These are phyloP conservation scores for Jatropha podagrica DNA, from an alignment of 441 rosid genomes.

Conservation along the genomic window DNA sequence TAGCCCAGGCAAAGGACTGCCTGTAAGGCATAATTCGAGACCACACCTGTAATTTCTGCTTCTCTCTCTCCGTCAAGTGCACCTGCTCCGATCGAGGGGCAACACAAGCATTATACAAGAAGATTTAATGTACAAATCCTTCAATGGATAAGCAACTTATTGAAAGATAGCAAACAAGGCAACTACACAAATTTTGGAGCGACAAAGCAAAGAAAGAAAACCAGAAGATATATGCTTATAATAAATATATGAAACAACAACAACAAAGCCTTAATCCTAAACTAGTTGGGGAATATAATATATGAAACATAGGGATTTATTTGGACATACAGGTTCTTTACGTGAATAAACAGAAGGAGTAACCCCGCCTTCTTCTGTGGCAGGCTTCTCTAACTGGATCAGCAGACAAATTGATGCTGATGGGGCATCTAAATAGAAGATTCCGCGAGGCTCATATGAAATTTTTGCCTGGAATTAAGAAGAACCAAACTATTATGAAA, in stretches of 20 bases:
- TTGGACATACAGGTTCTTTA: constrained; percentile 91
- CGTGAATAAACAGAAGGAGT: constrained; percentile 97
- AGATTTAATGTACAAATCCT: background rate
- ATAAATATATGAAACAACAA: background rate
- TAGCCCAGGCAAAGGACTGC: constrained; percentile 98
- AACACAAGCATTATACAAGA: constrained; percentile 6
- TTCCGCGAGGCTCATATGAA: constrained; percentile 70
- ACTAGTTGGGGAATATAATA: constrained; percentile 1
- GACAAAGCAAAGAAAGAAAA: background rate
- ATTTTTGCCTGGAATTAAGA: constrained; percentile 54
- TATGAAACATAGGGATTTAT: constrained; percentile 1
- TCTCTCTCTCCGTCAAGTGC: constrained; percentile 94
- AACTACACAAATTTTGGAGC: constrained; percentile 16
- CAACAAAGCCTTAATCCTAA: too few species aligned
- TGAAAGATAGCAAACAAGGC: constrained; percentile 8
- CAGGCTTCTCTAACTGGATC: constrained; percentile 94
- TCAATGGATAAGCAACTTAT: background rate
- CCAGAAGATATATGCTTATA: constrained; percentile 2
- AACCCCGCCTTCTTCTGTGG: constrained; percentile 94
- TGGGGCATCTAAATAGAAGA: constrained; percentile 93
- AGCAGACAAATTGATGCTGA: constrained; percentile 89
- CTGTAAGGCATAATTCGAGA: constrained; percentile 98
- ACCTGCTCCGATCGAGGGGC: constrained; percentile 49
- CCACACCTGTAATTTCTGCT: constrained; percentile 99
- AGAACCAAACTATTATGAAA: constrained; percentile 15